These are phyloP conservation scores for Waltergamsia citrina DNA, from an alignment of 2,329 filamentous ascomycete genomes.

Conservation along the genomic window DNA sequence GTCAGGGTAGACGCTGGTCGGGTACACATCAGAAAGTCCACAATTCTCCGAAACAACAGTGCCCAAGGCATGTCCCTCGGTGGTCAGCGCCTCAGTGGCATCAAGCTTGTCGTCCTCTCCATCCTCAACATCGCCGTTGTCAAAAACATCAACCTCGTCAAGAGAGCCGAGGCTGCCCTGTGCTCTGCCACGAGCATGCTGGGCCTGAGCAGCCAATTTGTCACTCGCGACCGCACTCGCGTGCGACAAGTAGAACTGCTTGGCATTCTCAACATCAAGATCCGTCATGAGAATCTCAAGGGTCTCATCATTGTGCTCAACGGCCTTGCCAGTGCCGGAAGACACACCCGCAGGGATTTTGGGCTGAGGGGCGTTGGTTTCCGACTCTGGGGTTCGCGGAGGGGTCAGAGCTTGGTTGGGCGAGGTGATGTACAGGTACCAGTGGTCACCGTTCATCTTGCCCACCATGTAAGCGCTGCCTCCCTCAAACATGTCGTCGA, in stretches of 20 bases:
- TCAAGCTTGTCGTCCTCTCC: constrained; percentile 47
- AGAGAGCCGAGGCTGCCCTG: constrained; percentile 51
- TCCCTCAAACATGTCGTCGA: constrained; percentile 84
- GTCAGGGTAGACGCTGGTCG: constrained; percentile 78
- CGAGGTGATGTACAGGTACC: constrained; percentile 95
- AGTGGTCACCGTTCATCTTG: constrained; percentile 99
- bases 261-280: constrained; percentile 57
- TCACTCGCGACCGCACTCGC: constrained; percentile 86
- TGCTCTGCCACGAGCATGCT: constrained; percentile 51
- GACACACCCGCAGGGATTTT: constrained; percentile 44
- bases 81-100: constrained; percentile 66
- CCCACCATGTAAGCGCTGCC: constrained; percentile 99
- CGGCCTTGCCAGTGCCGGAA: constrained; percentile 18
- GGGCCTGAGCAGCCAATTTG: constrained; percentile 60
- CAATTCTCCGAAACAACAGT: constrained; percentile 86
- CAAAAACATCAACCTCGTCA: constrained; percentile 75
- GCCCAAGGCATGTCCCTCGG: constrained; percentile 87
- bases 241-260: constrained; percentile 59
- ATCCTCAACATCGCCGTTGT: constrained; percentile 55
- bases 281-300: constrained; percentile 66
- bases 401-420: constrained; percentile 74
- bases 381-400: constrained; percentile 63
- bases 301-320: constrained; percentile 61
- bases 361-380: constrained; percentile 26
- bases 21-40: constrained; percentile 83